Percentiles rank a stretch among this genome's conserved stretches.
These are phyloP conservation scores for Fusarium oxysporum DNA, from an alignment of 2,329 filamentous ascomycete species.

Conservation along the genomic window DNA sequence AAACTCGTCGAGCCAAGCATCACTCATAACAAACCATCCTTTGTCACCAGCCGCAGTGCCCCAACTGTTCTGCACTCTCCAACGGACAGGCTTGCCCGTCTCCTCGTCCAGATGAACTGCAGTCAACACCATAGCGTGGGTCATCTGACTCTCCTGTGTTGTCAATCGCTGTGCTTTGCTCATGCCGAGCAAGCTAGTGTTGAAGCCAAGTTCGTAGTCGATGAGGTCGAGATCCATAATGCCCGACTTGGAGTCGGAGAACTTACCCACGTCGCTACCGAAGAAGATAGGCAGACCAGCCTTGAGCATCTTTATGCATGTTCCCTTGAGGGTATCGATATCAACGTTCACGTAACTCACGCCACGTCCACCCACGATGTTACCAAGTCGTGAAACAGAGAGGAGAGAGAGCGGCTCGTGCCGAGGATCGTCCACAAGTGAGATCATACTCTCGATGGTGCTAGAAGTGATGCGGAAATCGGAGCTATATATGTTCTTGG, in stretches of 20 bases:
- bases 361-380: slow-evolving; percentile 79
- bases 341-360: slow-evolving; percentile 87
- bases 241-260: slow-evolving; percentile 73
- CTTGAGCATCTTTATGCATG: slow-evolving; percentile 81
- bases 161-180: slow-evolving; percentile 79
- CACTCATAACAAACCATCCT: slow-evolving; percentile 91
- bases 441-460: slow-evolving; percentile 77
- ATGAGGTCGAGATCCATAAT: slow-evolving; percentile 84
- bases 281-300: slow-evolving; percentile 88
- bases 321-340: slow-evolving; percentile 76
- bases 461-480: slow-evolving; percentile 68
- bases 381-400: slow-evolving; percentile 82
- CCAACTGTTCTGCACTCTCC: slow-evolving; percentile 92
- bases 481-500: slow-evolving; percentile 72
- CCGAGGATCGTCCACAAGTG: slow-evolving; percentile 86
- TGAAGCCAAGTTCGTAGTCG: slow-evolving; percentile 88
- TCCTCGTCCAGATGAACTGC: slow-evolving; percentile 80
- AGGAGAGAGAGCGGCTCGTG: slow-evolving; percentile 78
- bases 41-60: slow-evolving; percentile 75
- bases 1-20: slow-evolving; percentile 83
- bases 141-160: slow-evolving; percentile 85
- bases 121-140: slow-evolving; percentile 92
- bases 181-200: slow-evolving; percentile 77
- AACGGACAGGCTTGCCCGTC: slow-evolving; percentile 73
- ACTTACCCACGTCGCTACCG: slow-evolving; percentile 88